Evolutionary conservation across 352 stramenopile species (phyloP).

Genomic region (Hyaloperonospora arabidopsidis): DNA sequence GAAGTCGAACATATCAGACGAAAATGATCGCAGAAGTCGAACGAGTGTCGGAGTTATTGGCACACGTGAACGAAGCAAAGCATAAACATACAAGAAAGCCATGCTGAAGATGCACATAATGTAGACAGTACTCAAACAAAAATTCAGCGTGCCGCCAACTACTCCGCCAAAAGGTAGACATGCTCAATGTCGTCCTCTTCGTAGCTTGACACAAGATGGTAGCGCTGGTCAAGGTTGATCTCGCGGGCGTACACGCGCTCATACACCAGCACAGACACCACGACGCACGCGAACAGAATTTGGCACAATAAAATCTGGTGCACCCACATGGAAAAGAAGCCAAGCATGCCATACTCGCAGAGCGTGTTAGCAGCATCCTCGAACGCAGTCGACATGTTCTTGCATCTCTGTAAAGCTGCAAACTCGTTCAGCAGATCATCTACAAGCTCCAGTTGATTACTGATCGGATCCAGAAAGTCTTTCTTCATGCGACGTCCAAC

Average conservation of each 20-base stretch:
- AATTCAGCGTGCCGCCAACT: neutral
- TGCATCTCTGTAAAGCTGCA: slow-evolving; percentile 41
- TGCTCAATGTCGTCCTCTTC: slow-evolving; percentile 79
- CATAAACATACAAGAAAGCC: no score
- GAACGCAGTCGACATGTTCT: slow-evolving; percentile 36
- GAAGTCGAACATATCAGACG: no score
- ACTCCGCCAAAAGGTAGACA: slow-evolving; percentile 68
- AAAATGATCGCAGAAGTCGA: no score
- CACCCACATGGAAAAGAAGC: slow-evolving; percentile 81
- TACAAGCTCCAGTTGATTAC: slow-evolving; percentile 35
- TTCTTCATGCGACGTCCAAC: slow-evolving; percentile 54
- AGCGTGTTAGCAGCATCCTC: slow-evolving; percentile 45
- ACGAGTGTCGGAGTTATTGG: no score
- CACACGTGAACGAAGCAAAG: no score
- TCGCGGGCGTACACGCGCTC: slow-evolving; percentile 66
- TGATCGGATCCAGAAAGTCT: slow-evolving; percentile 68
- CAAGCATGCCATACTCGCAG: slow-evolving; percentile 76
- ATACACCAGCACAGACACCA: slow-evolving; percentile 70
- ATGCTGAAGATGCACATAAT: no score
- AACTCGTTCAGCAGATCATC: slow-evolving; percentile 28
- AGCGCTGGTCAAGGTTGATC: slow-evolving; percentile 44
- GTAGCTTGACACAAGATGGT: slow-evolving; percentile 72
- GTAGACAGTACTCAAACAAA: neutral
- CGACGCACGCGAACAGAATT: slow-evolving; percentile 65
- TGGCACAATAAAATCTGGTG: slow-evolving; percentile 75